Conservation (phyloP, 306 rosid species). For the Senna tora region DNA sequence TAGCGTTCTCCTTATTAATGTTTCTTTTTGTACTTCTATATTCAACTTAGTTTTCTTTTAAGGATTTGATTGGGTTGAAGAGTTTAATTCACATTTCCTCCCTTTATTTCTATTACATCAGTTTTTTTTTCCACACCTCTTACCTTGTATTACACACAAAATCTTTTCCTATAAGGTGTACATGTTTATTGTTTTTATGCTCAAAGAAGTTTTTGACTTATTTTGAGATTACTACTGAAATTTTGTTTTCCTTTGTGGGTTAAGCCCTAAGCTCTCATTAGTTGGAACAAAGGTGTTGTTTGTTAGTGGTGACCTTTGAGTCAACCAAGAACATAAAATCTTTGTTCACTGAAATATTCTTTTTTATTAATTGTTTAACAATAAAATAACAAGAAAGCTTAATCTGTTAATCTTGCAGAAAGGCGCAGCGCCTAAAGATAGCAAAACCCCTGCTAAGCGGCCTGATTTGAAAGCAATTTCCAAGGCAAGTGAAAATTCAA, state of each 20-base stretch:
- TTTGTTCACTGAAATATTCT: neutral
- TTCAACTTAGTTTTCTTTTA: neutral
- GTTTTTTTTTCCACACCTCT: neutral
- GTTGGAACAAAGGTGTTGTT: slow-evolving; percentile 13
- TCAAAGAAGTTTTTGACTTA: neutral
- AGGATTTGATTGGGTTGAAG: neutral
- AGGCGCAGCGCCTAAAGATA: slow-evolving; percentile 27
- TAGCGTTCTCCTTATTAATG: neutral
- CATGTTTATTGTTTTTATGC: neutral
- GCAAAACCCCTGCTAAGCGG: slow-evolving; percentile 58
- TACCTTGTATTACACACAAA: neutral
- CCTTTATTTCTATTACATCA: neutral
- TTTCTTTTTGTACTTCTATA: neutral
- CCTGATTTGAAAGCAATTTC: slow-evolving; percentile 91
- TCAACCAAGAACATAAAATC: slow-evolving; percentile 19
- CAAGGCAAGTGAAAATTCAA: slow-evolving; percentile 58
- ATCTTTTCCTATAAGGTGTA: neutral
- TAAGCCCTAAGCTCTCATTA: neutral
- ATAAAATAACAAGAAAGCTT: neutral
- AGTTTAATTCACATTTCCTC: neutral
- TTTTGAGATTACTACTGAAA: neutral
- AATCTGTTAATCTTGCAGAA: slow-evolving; percentile 43
- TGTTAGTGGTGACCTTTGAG: slow-evolving; percentile 7
- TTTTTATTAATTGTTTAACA: neutral
- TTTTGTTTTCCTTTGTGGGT: neutral